Conservation (phyloP, 371 early-diverging fungal genomes). For the Mortierella sp. region DNA sequence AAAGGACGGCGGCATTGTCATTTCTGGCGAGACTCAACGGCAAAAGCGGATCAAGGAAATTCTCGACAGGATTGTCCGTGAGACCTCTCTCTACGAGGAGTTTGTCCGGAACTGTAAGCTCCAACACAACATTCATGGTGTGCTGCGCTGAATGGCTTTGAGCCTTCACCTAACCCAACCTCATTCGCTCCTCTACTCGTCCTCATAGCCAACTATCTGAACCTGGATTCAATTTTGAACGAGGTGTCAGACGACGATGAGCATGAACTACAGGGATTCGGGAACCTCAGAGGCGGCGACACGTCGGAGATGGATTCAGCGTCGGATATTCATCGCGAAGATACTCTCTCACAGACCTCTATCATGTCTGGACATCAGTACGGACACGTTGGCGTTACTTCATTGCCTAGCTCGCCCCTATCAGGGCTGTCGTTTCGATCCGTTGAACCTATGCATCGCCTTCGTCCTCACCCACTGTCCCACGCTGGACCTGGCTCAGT, state of each 20-base stretch:
- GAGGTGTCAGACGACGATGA: slow-evolving; percentile 51
- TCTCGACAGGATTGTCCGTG: slow-evolving; percentile 73
- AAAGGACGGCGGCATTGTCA: slow-evolving; percentile 60
- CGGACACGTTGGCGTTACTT: slow-evolving; percentile 26
- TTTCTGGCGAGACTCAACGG: slow-evolving; percentile 50
- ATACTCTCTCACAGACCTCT: slow-evolving; percentile 53
- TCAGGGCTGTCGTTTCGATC: slow-evolving; percentile 38
- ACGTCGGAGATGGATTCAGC: slow-evolving; percentile 47
- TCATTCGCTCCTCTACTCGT: neutral
- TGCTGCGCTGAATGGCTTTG: neutral
- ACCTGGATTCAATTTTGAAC: slow-evolving; percentile 54
- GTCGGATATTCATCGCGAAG: slow-evolving; percentile 48
- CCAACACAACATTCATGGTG: neutral
- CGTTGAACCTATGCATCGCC: slow-evolving; percentile 39
- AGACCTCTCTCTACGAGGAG: slow-evolving; percentile 82
- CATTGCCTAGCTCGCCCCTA: slow-evolving; percentile 39
- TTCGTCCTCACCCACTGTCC: slow-evolving; percentile 38
- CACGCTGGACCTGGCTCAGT: slow-evolving; percentile 50
- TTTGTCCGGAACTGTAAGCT: slow-evolving; percentile 80
- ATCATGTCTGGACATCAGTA: slow-evolving; percentile 48
- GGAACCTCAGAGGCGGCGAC: slow-evolving; percentile 23
- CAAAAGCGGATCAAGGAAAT: slow-evolving; percentile 63
- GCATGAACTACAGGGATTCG: slow-evolving; percentile 44
- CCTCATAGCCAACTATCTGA: slow-evolving; percentile 42
- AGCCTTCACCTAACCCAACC: neutral